phyloP scores from a whole-genome alignment of 768 basidiomycete genomes.

The Boletus sensibilis region DNA sequence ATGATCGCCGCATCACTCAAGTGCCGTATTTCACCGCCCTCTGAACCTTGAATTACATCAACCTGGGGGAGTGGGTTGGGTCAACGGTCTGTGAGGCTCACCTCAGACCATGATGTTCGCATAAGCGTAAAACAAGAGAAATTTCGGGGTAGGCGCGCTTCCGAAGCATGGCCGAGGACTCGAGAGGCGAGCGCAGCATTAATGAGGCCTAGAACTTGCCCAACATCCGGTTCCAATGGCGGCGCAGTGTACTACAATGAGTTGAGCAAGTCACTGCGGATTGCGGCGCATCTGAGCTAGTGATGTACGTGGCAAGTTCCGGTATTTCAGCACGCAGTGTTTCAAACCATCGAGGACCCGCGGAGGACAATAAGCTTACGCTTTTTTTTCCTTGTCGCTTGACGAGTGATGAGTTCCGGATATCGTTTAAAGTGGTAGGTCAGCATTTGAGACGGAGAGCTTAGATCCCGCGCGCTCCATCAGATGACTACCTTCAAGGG shows the following conservation, averaged over 20 bases:
- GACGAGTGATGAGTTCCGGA: not conserved
- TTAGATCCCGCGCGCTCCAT: constrained; percentile 18
- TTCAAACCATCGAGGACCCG: constrained; percentile 27
- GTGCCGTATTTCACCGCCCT: constrained; percentile 13
- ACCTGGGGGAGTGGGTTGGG: constrained; percentile 2
- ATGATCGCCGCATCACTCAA: constrained; percentile 24
- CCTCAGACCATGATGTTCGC: not conserved
- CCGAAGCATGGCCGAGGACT: constrained; percentile 4
- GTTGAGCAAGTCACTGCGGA: not conserved
- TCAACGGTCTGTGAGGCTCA: not conserved
- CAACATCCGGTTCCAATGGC: not conserved
- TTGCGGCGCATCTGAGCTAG: not conserved
- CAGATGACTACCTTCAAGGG: constrained; percentile 19
- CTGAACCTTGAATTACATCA: constrained; percentile 15
- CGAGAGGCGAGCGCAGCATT: not conserved
- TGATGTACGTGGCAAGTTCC: constrained; percentile 10
- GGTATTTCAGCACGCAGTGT: constrained; percentile 12
- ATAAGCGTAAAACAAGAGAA: not conserved
- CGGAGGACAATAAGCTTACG: constrained; percentile 21
- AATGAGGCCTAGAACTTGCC: not conserved
- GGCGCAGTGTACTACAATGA: not conserved
- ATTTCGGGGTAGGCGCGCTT: not conserved
- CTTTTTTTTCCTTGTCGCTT: constrained; percentile 7
- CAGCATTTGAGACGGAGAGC: constrained; percentile 6
- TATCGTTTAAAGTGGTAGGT: not conserved